phyloP scores from a whole-genome alignment of 345 rosid species.

The Salix brachista region DNA sequence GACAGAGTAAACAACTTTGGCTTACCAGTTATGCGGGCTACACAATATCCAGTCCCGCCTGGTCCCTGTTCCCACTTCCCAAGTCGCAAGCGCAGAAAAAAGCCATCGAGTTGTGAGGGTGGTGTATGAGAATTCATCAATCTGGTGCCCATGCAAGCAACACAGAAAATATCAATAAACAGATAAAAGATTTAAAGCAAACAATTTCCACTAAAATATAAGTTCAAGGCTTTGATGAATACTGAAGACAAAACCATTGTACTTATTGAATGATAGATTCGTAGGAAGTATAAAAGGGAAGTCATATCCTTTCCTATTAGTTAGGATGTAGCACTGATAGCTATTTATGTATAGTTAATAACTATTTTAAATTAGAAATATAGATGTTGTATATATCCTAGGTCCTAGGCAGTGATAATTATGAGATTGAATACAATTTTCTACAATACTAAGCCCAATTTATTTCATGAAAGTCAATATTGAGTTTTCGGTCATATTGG shows the following conservation, averaged over 20 bases:
- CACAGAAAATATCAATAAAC: background rate
- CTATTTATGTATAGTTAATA: too few relatives aligned
- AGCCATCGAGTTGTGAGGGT: conserved; percentile 56
- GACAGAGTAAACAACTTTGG: background rate
- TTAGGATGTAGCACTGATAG: too few relatives aligned
- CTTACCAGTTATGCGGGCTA: conserved; percentile 71
- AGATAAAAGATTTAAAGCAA: background rate
- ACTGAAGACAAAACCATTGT: too few relatives aligned
- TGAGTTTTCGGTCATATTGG: background rate
- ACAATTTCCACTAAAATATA: background rate
- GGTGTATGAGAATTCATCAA: conserved; percentile 54
- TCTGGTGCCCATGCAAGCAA: conserved; percentile 29
- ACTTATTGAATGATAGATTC: too few relatives aligned
- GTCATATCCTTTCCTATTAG: too few relatives aligned
- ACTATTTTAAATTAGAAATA: too few relatives aligned
- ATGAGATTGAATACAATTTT: too few relatives aligned
- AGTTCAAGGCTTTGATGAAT: background rate
- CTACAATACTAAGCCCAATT: too few relatives aligned
- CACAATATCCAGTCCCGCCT: conserved; percentile 69
- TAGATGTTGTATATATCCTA: too few relatives aligned
- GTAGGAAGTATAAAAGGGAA: too few relatives aligned
- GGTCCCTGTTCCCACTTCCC: conserved; percentile 73
- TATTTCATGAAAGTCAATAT: too few relatives aligned
- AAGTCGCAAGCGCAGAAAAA: conserved; percentile 71
- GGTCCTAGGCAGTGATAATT: too few relatives aligned